Conservation (phyloP, 345 rosid species). For the Stellera chamaejasme region DNA sequence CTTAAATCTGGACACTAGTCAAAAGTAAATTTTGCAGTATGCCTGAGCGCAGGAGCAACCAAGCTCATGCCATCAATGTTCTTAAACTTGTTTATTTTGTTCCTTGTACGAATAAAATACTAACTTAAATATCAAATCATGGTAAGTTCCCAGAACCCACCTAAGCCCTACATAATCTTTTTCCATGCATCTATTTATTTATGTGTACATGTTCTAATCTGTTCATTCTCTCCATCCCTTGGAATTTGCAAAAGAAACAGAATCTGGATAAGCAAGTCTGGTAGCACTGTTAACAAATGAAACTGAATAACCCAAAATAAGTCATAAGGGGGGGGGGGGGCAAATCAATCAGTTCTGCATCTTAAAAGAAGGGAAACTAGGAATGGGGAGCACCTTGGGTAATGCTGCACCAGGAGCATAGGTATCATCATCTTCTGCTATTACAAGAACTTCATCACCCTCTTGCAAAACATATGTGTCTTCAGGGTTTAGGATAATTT, state of each 20-base stretch:
- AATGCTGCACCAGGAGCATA: slow-evolving; percentile 50
- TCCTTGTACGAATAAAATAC: too few relatives aligned
- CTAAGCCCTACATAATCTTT: neutral
- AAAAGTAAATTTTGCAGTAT: neutral
- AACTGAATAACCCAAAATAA: slow-evolving; percentile 2
- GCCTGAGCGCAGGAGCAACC: too few relatives aligned
- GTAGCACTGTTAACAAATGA: neutral
- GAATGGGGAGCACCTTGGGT: slow-evolving; percentile 57
- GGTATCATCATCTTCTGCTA: slow-evolving; percentile 74
- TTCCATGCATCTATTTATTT: slow-evolving; percentile 1
- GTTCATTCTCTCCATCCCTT: slow-evolving; percentile 1
- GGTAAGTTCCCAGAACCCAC: too few relatives aligned
- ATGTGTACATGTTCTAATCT: neutral
- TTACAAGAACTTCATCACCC: slow-evolving; percentile 72
- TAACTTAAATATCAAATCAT: too few relatives aligned
- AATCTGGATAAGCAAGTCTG: slow-evolving; percentile 7
- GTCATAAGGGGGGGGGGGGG: neutral
- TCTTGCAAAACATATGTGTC: slow-evolving; percentile 58
- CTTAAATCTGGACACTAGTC: neutral
- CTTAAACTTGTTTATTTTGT: too few relatives aligned
- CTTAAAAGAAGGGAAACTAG: slow-evolving; percentile 12
- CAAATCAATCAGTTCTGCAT: slow-evolving; percentile 9
- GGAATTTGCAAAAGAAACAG: slow-evolving; percentile 3
- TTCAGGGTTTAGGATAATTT: slow-evolving; percentile 62
- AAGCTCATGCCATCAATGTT: too few relatives aligned